Percentiles rank a stretch among this genome's conserved stretches.
Conservation (phyloP, 2,329 filamentous ascomycete genomes). For the Hypoxylon sp. region DNA sequence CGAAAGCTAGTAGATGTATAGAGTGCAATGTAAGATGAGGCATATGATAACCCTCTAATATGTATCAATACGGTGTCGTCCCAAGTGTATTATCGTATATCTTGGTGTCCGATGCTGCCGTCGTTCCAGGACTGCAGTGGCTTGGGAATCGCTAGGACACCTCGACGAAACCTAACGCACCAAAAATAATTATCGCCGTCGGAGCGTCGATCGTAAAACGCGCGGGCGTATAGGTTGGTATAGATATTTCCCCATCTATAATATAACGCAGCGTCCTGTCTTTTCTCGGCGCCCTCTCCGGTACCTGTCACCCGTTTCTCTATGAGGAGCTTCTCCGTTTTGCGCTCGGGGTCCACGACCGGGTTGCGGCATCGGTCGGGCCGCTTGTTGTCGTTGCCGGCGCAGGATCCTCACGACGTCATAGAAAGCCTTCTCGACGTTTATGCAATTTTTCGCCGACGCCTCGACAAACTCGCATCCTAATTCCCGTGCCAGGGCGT, state of each 20-base stretch:
- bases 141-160: conserved; percentile 10
- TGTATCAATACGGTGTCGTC: conserved; percentile 41
- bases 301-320: conserved; percentile 35
- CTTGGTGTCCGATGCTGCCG: conserved; percentile 28
- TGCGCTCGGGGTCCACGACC: conserved; percentile 37
- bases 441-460: conserved; percentile 97
- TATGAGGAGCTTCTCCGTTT: conserved; percentile 38
- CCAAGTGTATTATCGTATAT: conserved; percentile 23
- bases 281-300: conserved; percentile 44
- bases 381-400: conserved; percentile 74
- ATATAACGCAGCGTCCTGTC: conserved; percentile 52
- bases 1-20: conserved; percentile 46
- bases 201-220: conserved; percentile 38
- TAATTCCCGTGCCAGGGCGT: conserved; percentile 87
- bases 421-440: conserved; percentile 98
- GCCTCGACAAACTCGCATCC: conserved; percentile 97
- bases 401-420: conserved; percentile 93
- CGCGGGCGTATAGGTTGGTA: conserved; percentile 32
- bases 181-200: conserved; percentile 35
- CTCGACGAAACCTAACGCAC: conserved; percentile 32
- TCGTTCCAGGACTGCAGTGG: conserved; percentile 10
- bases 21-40: conserved; percentile 44
- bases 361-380: conserved; percentile 48
- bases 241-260: conserved; percentile 46
- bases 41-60: conserved; percentile 39